phyloP scores from a whole-genome alignment of 208 protist genomes.

The Acanthamoeba lenticulata region DNA sequence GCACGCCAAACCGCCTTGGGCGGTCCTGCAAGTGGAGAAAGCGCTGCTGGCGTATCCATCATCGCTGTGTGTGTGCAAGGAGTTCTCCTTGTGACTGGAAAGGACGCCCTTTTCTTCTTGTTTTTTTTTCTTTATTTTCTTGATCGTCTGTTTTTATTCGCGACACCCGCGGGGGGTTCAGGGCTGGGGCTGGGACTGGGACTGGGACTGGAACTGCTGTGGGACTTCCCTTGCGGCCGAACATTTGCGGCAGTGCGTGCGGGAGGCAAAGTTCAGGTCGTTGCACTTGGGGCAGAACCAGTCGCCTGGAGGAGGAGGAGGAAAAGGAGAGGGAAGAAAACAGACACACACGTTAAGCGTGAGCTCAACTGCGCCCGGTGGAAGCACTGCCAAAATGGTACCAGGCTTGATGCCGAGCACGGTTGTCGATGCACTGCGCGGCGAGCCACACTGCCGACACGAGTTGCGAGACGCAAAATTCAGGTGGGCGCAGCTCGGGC shows the following conservation, averaged over 20 bases:
- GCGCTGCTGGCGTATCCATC: background rate
- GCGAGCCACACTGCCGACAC: conserved; percentile 49
- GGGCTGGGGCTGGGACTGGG: background rate
- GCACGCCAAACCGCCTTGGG: background rate
- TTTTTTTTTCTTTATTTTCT: conserved; percentile 17
- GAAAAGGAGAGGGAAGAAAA: background rate
- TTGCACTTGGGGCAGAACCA: conserved; percentile 61
- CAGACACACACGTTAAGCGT: background rate
- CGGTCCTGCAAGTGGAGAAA: no score
- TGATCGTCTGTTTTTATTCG: background rate
- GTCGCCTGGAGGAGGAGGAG: background rate
- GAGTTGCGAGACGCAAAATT: conserved; percentile 63
- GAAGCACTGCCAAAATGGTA: background rate
- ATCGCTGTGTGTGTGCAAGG: background rate
- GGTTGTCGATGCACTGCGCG: background rate
- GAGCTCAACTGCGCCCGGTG: no score
- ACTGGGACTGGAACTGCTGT: background rate
- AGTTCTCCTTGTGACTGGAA: background rate
- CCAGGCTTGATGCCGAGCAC: conserved; percentile 60
- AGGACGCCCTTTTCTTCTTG: background rate
- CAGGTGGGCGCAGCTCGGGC: conserved; percentile 47
- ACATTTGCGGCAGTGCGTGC: conserved; percentile 59
- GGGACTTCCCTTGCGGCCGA: background rate
- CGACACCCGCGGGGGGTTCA: background rate
- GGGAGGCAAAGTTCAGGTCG: conserved; percentile 58